phyloP scores from a whole-genome alignment of 2,329 filamentous ascomycete genomes.

The Dothistroma pini region DNA sequence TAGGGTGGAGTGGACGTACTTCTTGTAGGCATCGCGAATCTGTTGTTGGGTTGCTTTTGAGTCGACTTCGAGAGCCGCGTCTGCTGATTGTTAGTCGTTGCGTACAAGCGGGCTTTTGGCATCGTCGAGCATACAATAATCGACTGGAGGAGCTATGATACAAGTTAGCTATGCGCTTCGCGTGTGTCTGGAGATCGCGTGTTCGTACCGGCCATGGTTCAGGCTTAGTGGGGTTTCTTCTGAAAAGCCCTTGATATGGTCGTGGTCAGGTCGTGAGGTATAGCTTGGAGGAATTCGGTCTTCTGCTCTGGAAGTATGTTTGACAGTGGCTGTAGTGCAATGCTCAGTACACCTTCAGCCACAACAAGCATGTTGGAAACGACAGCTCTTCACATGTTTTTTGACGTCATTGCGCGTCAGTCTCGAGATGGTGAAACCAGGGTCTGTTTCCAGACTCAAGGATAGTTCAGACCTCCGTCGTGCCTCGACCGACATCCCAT shows the following conservation, averaged over 20 bases:
- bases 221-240: neutral
- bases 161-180: neutral
- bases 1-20: conserved; percentile 40
- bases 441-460: neutral
- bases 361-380: neutral
- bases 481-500: neutral
- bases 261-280: neutral
- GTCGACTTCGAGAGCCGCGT: conserved; percentile 35
- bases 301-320: too few relatives aligned
- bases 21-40: conserved; percentile 92
- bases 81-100: conserved; percentile 6
- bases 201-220: neutral
- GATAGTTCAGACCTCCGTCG: neutral
- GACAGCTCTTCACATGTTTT: neutral
- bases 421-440: neutral
- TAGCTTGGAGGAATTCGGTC: too few relatives aligned
- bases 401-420: neutral
- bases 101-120: neutral
- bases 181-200: neutral
- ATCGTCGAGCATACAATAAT: conserved; percentile 27
- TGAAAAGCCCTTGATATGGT: neutral
- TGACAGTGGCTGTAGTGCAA: neutral
- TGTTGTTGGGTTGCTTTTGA: conserved; percentile 74
- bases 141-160: conserved; percentile 33
- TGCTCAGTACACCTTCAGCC: neutral